A percentile compares a stretch with the other conserved stretches of the same genome.
phyloP scores from a whole-genome alignment of 768 basidiomycete genomes.

The Russula abietina region DNA sequence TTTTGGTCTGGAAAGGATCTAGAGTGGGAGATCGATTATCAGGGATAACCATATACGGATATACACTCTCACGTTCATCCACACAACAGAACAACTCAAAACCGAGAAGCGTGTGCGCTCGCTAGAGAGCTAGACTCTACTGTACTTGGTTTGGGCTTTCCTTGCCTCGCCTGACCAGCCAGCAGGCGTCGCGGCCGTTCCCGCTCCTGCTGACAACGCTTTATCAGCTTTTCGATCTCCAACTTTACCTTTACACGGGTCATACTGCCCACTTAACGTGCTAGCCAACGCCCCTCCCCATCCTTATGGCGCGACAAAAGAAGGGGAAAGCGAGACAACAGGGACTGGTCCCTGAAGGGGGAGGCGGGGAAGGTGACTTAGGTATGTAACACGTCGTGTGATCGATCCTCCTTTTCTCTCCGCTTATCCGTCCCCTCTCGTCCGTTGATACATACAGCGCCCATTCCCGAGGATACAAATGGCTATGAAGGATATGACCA shows the following conservation, averaged over 20 bases:
- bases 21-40: constrained; percentile 48
- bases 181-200: neutral
- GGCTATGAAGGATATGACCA: constrained; percentile 1
- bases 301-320: constrained; percentile 16
- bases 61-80: constrained; percentile 17
- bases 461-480: constrained; percentile 20
- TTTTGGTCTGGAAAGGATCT: constrained; percentile 85
- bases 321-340: constrained; percentile 23
- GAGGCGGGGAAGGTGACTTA: constrained; percentile 11
- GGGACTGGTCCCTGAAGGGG: constrained; percentile 10
- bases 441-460: neutral
- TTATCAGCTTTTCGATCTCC: neutral
- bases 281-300: neutral
- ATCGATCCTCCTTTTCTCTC: neutral
- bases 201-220: neutral
- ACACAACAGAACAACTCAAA: neutral
- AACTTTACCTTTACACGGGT: neutral
- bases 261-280: too few relatives aligned
- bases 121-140: constrained; percentile 10
- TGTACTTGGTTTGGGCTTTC: constrained; percentile 7
- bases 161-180: neutral
- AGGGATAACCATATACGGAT: constrained; percentile 8
- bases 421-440: constrained; percentile 8
- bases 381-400: constrained; percentile 19
- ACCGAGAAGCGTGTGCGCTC: neutral